phyloP scores from a whole-genome alignment of 2,329 filamentous ascomycete species.

The Salinomyces thailandicus region DNA sequence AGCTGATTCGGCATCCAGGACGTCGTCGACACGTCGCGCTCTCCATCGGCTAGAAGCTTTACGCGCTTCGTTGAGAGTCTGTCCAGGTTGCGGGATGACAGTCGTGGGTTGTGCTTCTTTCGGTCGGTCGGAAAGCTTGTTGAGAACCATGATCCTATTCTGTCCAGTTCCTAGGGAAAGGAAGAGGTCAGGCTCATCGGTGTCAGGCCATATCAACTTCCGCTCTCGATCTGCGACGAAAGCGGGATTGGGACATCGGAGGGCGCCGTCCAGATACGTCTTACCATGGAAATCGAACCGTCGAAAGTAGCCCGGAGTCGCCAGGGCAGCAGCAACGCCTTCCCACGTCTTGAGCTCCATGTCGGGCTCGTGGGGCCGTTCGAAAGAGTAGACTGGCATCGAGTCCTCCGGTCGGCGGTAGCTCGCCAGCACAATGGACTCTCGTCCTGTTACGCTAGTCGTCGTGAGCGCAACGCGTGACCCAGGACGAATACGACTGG shows the following conservation, averaged over 20 bases:
- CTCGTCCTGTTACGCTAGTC: constrained; percentile 30
- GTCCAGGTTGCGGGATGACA: constrained; percentile 5
- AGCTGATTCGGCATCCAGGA: constrained; percentile 27
- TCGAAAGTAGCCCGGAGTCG: constrained; percentile 42
- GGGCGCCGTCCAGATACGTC: constrained; percentile 42
- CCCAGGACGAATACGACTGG: constrained; percentile 14
- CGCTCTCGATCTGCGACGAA: constrained; percentile 40
- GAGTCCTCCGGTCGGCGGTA: constrained; percentile 31
- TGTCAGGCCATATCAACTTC: constrained; percentile 26
- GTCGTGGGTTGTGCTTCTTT: constrained; percentile 6
- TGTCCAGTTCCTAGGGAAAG: constrained; percentile 27
- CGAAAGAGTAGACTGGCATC: constrained; percentile 28
- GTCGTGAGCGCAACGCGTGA: constrained; percentile 36
- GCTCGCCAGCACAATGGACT: constrained; percentile 35
- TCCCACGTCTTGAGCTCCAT: constrained; percentile 42
- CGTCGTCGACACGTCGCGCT: constrained; percentile 21
- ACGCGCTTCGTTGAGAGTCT: constrained; percentile 6
- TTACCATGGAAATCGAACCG: constrained; percentile 39
- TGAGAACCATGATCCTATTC: constrained; percentile 21
- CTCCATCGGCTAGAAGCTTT: constrained; percentile 14
- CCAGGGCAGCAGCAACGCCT: constrained; percentile 41
- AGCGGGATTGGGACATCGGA: constrained; percentile 43
- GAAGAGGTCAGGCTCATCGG: constrained; percentile 25
- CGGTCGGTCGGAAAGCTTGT: constrained; percentile 20
- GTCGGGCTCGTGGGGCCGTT: constrained; percentile 28